Evolutionary conservation across 139 green algal genomes (phyloP), one percentile per base, ranked within the genome.

Genomic region (Chlamydomonas sphaeroides): DNA sequence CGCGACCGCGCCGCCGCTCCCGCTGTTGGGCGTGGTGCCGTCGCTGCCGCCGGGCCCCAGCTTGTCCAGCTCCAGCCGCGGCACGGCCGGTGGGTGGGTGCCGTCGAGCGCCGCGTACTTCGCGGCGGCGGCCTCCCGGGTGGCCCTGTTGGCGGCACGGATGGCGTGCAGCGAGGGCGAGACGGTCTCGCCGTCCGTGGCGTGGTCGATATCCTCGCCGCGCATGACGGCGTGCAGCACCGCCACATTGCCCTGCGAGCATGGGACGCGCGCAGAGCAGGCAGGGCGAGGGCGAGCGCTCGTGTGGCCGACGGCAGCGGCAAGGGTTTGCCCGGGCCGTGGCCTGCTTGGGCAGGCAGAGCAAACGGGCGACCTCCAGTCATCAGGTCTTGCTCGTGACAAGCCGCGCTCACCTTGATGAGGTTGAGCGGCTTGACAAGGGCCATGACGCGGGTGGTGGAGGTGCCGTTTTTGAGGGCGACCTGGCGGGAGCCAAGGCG

Each of bases 391-490:
- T n/a, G n/a, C n/a, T n/a, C n/a, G n/a, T n/a, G n/a, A n/a, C n/a
- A n/a, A n/a, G n/a, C n/a, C n/a, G n/a, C n/a, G n/a, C n/a, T n/a
- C n/a, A n/a, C n/a, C n/a, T n/a, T n/a, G 59, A 72, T 72, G 32
- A 73, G n/a, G 41, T 82, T 82, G 62, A 82, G 75, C 5, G 77
- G 77, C 65, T 84, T 84, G 65, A 84, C 57, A 15, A 36, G 32
- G 15, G 77, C 67, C 62, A 83, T 49, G 0, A 89, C 57, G 3
- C 68, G 68, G 2, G 80, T 76, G 45, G 20, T 57, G 67, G 23
- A 68, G 20, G 63, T 81, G 79, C 85, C 85, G 41, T 80, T 67
- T 48, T 89, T 89, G 53, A 84, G 51, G 11, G 84, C 79, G 42
- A 74, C 72, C 85, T 89, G 79, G 21, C 17, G 59, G 59, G 23